Conservation (phyloP, 768 basidiomycete genomes). For the Termitomyces sp. region DNA sequence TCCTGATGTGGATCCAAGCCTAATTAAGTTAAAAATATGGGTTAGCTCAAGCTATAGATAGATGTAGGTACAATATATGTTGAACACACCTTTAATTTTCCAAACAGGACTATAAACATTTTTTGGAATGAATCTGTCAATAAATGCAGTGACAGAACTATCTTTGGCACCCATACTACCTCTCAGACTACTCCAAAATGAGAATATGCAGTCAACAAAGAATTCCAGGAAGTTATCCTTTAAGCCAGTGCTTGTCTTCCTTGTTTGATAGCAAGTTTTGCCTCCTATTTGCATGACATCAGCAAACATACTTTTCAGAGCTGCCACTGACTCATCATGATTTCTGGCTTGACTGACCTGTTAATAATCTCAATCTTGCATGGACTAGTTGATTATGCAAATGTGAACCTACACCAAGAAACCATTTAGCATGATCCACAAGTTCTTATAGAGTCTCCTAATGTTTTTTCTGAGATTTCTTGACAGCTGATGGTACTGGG, state of each 20-base stretch:
- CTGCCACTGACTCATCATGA: neutral
- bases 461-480: too few relatives aligned
- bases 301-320: neutral
- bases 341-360: neutral
- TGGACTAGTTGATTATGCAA: too few relatives aligned
- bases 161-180: neutral
- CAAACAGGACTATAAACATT: neutral
- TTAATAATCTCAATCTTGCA: neutral
- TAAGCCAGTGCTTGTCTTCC: neutral
- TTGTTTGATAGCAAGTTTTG: neutral
- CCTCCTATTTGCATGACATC: neutral
- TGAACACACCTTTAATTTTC: too few relatives aligned
- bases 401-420: too few relatives aligned
- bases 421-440: too few relatives aligned
- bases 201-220: neutral
- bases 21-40: too few relatives aligned
- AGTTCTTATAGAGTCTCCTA: too few relatives aligned
- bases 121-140: neutral
- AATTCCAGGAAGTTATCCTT: neutral
- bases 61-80: too few relatives aligned
- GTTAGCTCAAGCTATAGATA: too few relatives aligned
- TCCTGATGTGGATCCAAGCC: conserved; percentile 35
- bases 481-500: too few relatives aligned
- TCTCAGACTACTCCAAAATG: neutral
- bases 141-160: neutral